A percentile compares a stretch with the other conserved stretches of the same genome.
Evolutionary conservation across 202 grass and related monocot species (phyloP).

Genomic region (Eragrostis tef): DNA sequence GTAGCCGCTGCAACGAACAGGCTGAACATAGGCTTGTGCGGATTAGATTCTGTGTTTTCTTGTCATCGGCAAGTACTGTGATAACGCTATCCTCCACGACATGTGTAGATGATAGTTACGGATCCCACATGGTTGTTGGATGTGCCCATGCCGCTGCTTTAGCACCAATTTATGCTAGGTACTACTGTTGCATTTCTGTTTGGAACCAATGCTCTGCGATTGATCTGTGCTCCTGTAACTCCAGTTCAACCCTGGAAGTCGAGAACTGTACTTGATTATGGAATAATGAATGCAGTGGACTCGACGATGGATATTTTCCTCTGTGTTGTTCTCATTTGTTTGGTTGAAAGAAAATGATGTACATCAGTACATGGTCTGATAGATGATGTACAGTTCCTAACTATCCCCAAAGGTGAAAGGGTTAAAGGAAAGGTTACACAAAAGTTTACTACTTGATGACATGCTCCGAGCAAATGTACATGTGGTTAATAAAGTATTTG

Average conservation of each 20-base stretch:
- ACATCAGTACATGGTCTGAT: constrained; percentile 12
- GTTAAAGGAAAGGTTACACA: neutral
- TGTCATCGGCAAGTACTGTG: constrained; percentile 2
- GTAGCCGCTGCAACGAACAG: too few species aligned
- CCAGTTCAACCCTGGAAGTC: neutral
- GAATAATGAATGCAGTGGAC: neutral
- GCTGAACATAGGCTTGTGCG: neutral
- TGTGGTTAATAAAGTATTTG: neutral
- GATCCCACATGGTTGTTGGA: constrained; percentile 11
- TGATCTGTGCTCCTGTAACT: neutral
- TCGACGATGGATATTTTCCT: neutral
- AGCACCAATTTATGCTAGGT: neutral
- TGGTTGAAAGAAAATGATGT: constrained; percentile 28
- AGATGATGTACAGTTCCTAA: constrained; percentile 5
- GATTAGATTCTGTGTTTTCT: neutral
- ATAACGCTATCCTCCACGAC: neutral
- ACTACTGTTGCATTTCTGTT: neutral
- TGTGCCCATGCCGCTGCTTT: constrained; percentile 3
- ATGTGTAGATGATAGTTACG: neutral
- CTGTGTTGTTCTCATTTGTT: constrained; percentile 16
- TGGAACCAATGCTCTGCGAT: constrained; percentile 3
- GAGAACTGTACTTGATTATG: neutral
- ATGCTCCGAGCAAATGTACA: neutral
- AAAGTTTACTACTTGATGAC: neutral
- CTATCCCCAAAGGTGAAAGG: neutral